These are phyloP conservation scores for Marasmius sp. DNA, from an alignment of 1,284 basidiomycete species.

Conservation along the genomic window DNA sequence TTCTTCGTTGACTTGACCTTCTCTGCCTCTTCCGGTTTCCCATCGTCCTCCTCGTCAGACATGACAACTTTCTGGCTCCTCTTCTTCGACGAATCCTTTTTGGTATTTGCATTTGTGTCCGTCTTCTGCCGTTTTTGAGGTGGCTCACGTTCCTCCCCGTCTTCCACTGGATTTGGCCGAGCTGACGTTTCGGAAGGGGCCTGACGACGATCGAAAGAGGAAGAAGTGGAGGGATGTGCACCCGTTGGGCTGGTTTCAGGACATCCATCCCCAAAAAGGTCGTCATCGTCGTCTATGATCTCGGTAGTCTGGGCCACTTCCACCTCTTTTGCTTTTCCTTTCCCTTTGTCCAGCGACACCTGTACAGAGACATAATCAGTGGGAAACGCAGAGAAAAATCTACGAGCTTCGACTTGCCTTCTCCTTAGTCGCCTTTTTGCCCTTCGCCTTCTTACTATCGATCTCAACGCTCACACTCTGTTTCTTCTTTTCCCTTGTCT, in stretches of 20 bases:
- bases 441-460: neutral
- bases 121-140: slow-evolving; percentile 5
- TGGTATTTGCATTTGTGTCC: neutral
- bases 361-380: neutral
- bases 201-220: neutral
- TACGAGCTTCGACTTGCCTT: neutral
- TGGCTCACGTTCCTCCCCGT: neutral
- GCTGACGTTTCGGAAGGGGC: neutral
- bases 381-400: neutral
- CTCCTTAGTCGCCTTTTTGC: neutral
- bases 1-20: neutral
- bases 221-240: neutral
- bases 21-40: neutral
- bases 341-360: slow-evolving; percentile 2
- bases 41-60: slow-evolving; percentile 10
- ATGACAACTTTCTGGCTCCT: neutral
- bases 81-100: neutral
- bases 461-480: neutral
- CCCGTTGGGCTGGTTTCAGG: neutral
- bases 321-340: slow-evolving; percentile 8
- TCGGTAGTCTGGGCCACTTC: neutral
- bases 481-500: neutral
- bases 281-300: neutral
- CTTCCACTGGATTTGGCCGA: neutral
- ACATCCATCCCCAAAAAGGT: neutral